Base-by-base conservation (phyloP, 331 rosid genomes). In the Erythrophleum ivorense region DNA sequence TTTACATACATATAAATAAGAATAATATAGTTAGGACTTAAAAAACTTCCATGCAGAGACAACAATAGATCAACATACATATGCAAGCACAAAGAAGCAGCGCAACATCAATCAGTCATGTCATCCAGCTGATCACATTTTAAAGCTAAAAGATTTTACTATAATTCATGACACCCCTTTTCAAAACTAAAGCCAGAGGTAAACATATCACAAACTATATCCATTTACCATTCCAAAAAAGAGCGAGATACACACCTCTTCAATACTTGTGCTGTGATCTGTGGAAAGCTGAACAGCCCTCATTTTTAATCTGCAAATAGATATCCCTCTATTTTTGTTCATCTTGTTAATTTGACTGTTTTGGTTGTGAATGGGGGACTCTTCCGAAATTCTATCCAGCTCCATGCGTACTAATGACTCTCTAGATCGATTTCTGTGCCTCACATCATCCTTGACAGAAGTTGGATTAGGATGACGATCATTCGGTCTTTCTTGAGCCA, bases 221-320 rank as follows among this genome's bases (percentile, higher is more conserved):
- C 5, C 52, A 74, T 57, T 82, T 75, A 77, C 9, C 78, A 73
- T 34, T 66, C 15, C 13, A 67, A 38, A 54, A 80, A 34, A 48
- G n/a, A 36, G 76, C 57, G 60, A 50, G 45, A 38, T 66, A 77
- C 80, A 48, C 43, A 90, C 93, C 91, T 90, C 88, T 48, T 90
- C 91, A 66, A 83, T 78, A 73, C 77, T 41, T 9, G 93, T 84
- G 81, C 93, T 82, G 88, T 90, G 93, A 69, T 90, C 93, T 13
- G 88, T 86, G 79, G 91, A 90, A 82, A 90, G 93, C 87, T 88
- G 93, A 80, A 90, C 82, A 59, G 93, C 93, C 82, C 85, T 86
- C 93, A 90, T 88, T 80, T 86, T 90, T 67, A 90, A 75, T 82
- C 86, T 83, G 82, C 91, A 88, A 18, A 82, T 48, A 19, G 91